Evolutionary conservation across 495 filamentous ascomycete genomes (phyloP).

Genomic region (Daldinia grandis): DNA sequence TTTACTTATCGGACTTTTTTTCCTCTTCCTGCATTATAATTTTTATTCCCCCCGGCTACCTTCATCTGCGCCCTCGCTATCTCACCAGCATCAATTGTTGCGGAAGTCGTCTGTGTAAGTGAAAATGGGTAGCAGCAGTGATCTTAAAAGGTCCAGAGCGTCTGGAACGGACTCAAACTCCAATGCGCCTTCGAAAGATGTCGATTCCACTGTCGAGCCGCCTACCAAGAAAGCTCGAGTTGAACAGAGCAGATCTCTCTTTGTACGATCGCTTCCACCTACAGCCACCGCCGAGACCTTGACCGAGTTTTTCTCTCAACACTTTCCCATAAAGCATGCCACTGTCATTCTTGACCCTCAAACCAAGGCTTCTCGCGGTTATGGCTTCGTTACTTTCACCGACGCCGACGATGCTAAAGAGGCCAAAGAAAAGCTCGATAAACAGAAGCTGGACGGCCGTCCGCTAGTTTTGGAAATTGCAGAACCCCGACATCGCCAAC

Average conservation of each 20-base stretch:
- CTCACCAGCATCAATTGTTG: background rate
- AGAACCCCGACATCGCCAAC: conserved; percentile 79
- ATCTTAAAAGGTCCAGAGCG: conserved; percentile 47
- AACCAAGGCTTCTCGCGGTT: conserved; percentile 87
- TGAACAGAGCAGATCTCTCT: conserved; percentile 73
- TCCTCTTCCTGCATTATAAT: background rate
- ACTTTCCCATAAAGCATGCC: conserved; percentile 93
- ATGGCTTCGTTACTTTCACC: conserved; percentile 95
- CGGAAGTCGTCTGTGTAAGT: background rate
- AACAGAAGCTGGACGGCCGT: conserved; percentile 74
- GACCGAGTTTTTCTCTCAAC: conserved; percentile 88
- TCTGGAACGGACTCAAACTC: conserved; percentile 35
- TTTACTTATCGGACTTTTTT: conserved; percentile 18
- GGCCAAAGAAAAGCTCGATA: conserved; percentile 80
- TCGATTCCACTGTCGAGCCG: conserved; percentile 37
- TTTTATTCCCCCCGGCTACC: background rate
- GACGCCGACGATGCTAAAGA: conserved; percentile 87
- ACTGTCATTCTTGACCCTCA: conserved; percentile 81
- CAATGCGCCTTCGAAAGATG: conserved; percentile 31
- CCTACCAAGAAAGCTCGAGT: conserved; percentile 55
- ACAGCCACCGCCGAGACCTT: conserved; percentile 82
- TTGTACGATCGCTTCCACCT: conserved; percentile 85
- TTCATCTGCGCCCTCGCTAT: background rate
- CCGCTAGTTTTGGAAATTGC: conserved; percentile 88
- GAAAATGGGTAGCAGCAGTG: conserved; percentile 47